Percentiles rank a stretch among this genome's conserved stretches.
These are phyloP conservation scores for Pseudocercospora fuligena DNA, from an alignment of 2,329 filamentous ascomycete genomes.

Conservation along the genomic window DNA sequence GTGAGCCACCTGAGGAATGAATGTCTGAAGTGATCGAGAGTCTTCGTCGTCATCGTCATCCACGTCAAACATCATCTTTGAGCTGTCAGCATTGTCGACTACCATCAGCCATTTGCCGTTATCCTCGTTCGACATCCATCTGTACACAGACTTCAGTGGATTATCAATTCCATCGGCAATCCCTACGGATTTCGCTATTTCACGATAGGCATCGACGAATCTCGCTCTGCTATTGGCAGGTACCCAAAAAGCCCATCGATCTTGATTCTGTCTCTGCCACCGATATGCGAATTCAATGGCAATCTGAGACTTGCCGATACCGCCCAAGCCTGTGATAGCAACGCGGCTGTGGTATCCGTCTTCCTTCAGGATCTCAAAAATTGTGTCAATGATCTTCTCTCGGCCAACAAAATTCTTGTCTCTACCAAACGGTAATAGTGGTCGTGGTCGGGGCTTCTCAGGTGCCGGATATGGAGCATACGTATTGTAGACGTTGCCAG, in stretches of 20 bases:
- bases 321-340: conserved; percentile 6
- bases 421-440: not conserved
- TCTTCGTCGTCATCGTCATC: not conserved
- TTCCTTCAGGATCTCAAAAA: not conserved
- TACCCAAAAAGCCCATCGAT: conserved; percentile 13
- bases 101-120: not conserved
- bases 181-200: not conserved
- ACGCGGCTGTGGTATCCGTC: not conserved
- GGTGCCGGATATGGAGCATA: too few species aligned
- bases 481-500: too few species aligned
- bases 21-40: not conserved
- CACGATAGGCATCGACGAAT: not conserved
- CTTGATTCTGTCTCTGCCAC: not conserved
- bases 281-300: conserved; percentile 6
- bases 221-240: not conserved
- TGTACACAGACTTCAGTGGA: too few species aligned
- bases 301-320: conserved; percentile 14
- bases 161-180: too few species aligned
- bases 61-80: not conserved
- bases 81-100: not conserved
- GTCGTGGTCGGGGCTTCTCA: not conserved
- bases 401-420: conserved; percentile 4
- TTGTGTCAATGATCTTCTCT: not conserved
- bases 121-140: not conserved
- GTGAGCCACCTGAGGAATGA: not conserved